Percentiles rank a stretch among this genome's conserved stretches.
These are phyloP conservation scores for Rhizopus arrhizus DNA, from an alignment of 371 early-diverging fungal species.

Conservation along the genomic window DNA sequence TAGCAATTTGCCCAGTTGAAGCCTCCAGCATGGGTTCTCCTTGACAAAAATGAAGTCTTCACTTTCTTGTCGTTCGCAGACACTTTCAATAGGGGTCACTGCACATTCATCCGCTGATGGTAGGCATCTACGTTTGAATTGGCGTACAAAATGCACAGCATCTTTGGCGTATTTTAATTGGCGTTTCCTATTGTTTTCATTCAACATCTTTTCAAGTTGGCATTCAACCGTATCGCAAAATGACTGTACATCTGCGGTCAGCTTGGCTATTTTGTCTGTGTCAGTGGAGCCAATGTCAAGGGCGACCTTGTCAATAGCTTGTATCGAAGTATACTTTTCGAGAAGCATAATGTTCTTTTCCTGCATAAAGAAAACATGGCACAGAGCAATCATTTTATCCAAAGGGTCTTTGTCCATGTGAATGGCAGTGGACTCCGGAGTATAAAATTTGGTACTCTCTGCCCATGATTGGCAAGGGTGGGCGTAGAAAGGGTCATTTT, in stretches of 20 bases:
- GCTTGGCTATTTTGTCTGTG: conserved; percentile 1
- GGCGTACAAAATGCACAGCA: not conserved
- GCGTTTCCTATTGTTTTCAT: conserved; percentile 3
- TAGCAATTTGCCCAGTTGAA: conserved; percentile 3
- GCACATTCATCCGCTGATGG: conserved; percentile 9
- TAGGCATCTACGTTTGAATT: conserved; percentile 2
- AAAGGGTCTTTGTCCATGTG: not conserved
- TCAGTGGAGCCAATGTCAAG: conserved; percentile 11
- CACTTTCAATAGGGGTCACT: not conserved
- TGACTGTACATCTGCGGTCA: not conserved
- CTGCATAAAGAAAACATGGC: not conserved
- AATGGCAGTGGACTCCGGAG: not conserved
- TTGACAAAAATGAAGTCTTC: conserved; percentile 1
- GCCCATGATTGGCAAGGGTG: conserved; percentile 12
- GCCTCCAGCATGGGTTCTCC: not conserved
- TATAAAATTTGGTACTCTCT: not conserved
- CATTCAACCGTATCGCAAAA: conserved; percentile 9
- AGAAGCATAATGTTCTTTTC: not conserved
- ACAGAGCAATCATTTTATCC: not conserved
- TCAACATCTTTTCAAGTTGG: conserved; percentile 13
- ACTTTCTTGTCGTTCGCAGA: not conserved
- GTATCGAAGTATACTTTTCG: conserved; percentile 4
- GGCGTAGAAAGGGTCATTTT: conserved; percentile 5
- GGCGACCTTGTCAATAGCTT: conserved; percentile 12
- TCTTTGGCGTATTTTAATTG: conserved; percentile 16